Evolutionary conservation across 2,329 filamentous ascomycete genomes (phyloP).

Genomic region (Didymosphaeria variabile): DNA sequence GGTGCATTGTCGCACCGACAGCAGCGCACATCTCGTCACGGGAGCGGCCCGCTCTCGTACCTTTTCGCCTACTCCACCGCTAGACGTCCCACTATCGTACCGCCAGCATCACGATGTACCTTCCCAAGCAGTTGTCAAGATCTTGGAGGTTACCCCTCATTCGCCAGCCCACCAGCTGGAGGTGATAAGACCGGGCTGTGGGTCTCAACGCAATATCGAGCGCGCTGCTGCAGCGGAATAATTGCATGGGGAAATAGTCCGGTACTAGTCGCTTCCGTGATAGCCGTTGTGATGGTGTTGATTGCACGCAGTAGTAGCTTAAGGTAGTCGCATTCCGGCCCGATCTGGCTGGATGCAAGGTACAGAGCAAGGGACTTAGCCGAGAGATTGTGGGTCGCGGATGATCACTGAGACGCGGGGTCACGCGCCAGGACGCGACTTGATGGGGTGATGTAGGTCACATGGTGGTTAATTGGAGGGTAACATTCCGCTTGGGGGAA

Average conservation of each 20-base stretch:
- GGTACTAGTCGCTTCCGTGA: background rate
- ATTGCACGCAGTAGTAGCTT: constrained; percentile 2
- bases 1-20: constrained; percentile 8
- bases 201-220: constrained; percentile 6
- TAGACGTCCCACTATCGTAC: background rate
- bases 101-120: background rate
- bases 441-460: background rate
- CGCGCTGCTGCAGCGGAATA: background rate
- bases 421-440: background rate
- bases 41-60: background rate
- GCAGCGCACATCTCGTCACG: background rate
- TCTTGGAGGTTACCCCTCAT: background rate
- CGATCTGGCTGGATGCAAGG: background rate
- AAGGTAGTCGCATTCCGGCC: background rate
- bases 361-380: constrained; percentile 3
- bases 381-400: background rate
- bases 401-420: background rate
- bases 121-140: background rate
- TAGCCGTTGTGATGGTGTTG: constrained; percentile 2
- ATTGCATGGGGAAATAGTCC: constrained; percentile 3
- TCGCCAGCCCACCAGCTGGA: background rate
- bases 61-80: background rate
- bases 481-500: background rate
- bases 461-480: background rate
- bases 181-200: background rate